These are phyloP conservation scores for Sporisorium graminicola DNA, from an alignment of 1,284 basidiomycete genomes.

Conservation along the genomic window DNA sequence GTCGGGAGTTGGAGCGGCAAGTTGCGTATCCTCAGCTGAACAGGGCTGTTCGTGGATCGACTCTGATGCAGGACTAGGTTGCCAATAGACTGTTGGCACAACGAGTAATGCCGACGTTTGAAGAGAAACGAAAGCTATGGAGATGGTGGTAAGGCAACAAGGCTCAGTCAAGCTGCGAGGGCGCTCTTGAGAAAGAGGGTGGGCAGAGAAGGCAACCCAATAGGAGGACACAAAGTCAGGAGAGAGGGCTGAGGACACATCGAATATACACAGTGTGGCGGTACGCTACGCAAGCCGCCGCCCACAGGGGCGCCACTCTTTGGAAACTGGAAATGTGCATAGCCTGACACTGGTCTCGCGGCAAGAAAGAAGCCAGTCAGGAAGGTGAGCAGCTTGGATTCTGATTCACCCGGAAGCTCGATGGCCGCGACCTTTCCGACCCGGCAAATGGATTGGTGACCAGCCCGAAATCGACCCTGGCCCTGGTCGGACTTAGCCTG, in stretches of 20 bases:
- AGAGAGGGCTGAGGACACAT: background rate
- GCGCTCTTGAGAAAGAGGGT: background rate
- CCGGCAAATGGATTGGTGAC: background rate
- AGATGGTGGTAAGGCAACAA: background rate
- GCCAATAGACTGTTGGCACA: background rate
- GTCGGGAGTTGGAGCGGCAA: background rate
- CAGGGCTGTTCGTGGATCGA: conserved; percentile 28
- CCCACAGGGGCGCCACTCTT: background rate
- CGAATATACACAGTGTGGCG: background rate
- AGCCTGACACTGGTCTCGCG: background rate
- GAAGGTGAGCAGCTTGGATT: background rate
- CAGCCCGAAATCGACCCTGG: background rate
- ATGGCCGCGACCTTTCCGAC: conserved; percentile 7
- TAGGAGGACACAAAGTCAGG: no score
- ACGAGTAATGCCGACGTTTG: background rate
- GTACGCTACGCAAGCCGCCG: background rate
- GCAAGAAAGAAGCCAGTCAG: background rate
- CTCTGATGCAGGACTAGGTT: background rate
- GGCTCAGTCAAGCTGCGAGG: background rate
- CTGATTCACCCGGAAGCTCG: background rate
- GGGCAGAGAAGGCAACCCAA: background rate
- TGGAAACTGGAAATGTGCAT: background rate
- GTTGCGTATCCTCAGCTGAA: conserved; percentile 27
- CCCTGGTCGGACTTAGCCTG: background rate
- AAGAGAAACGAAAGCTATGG: background rate